Base-by-base conservation (phyloP, 2,329 filamentous ascomycete genomes). In the Aphanoascus verrucosus region DNA sequence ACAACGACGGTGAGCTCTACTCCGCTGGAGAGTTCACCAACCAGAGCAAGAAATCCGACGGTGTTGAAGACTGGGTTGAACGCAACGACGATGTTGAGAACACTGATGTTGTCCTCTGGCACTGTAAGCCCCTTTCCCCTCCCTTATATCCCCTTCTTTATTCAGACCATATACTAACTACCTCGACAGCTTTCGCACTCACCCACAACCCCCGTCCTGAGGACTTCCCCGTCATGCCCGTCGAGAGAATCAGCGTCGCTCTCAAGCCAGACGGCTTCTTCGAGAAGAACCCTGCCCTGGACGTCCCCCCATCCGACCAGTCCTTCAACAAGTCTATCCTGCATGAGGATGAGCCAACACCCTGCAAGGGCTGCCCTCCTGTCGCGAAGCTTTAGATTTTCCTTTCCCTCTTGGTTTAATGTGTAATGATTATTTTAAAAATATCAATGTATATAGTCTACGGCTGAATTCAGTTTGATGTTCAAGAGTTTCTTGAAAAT, bases 211-310 rank as follows among this genome's bases (percentile, higher is more conserved):
- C 81, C 0, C 71, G 81, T 5, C 73, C 79, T 20, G 82, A 84
- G 61, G 82, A 85, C 62, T 85, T 84, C 67, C 82, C 82, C 0
- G 78, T 85, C 40, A 85, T 85, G 82, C 82, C 82, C 0, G 77
- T 75, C 60, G 82, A 85, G 63, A 71, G 68, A 47, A 70, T 77
- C 7, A 72, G 69, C 51, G 69, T 77, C 11, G 70, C 69, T 61
- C 60, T 78, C 32, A 72, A 74, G 56, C 74, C 75, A 1, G 73
- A 74, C 47, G 75, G 76, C 31, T 78, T 78, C 64, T 77, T 77
- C 59, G 70, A 70, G n/a, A 72, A 70, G 62, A 77, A 77, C 55
- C 75, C 75, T 1, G 74, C 73, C 7, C 58, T 77, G 35, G 72
- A 74, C 59, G 72, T 75, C 2, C 72, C 72, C 7, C 67, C 67